phyloP scores from a whole-genome alignment of 1,284 basidiomycete genomes.

The Ganoderma meredithae region DNA sequence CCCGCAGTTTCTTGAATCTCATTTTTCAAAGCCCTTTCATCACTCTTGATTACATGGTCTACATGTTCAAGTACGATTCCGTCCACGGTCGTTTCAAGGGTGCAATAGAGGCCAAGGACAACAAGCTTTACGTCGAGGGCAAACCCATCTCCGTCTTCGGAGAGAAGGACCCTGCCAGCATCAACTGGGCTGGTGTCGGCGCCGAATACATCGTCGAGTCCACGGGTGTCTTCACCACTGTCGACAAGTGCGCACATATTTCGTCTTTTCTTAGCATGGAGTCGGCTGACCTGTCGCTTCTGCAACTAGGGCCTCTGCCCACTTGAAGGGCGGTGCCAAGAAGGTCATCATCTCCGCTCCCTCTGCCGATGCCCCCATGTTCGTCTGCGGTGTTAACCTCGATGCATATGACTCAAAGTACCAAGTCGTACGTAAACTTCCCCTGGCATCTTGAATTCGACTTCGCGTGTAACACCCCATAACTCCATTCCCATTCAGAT shows the following conservation, averaged over 20 bases:
- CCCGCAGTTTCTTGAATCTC: background rate
- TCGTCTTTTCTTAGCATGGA: slow-evolving; percentile 7
- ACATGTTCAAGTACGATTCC: slow-evolving; percentile 99
- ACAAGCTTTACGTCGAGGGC: slow-evolving; percentile 91
- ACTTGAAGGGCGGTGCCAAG: slow-evolving; percentile 99
- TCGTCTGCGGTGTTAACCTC: slow-evolving; percentile 96
- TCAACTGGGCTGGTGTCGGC: slow-evolving; percentile 84
- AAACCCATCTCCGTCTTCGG: slow-evolving; percentile 83
- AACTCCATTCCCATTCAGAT: slow-evolving; percentile 55
- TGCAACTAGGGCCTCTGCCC: slow-evolving; percentile 81
- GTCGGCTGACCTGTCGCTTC: background rate
- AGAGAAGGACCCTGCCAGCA: slow-evolving; percentile 90
- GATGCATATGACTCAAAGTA: slow-evolving; percentile 93
- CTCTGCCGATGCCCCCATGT: slow-evolving; percentile 99
- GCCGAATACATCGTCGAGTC: slow-evolving; percentile 98
- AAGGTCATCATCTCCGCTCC: slow-evolving; percentile 99
- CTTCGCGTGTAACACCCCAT: slow-evolving; percentile 16
- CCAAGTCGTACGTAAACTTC: slow-evolving; percentile 70
- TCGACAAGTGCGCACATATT: slow-evolving; percentile 65
- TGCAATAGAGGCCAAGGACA: slow-evolving; percentile 83
- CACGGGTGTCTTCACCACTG: slow-evolving; percentile 99
- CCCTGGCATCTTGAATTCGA: slow-evolving; percentile 8
- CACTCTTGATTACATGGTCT: slow-evolving; percentile 96
- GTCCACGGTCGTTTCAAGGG: slow-evolving; percentile 98
- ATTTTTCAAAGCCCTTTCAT: slow-evolving; percentile 84